Evolutionary conservation across 768 basidiomycete genomes (phyloP), one percentile per base, ranked within the genome.

Genomic region (Collybia nuda): DNA sequence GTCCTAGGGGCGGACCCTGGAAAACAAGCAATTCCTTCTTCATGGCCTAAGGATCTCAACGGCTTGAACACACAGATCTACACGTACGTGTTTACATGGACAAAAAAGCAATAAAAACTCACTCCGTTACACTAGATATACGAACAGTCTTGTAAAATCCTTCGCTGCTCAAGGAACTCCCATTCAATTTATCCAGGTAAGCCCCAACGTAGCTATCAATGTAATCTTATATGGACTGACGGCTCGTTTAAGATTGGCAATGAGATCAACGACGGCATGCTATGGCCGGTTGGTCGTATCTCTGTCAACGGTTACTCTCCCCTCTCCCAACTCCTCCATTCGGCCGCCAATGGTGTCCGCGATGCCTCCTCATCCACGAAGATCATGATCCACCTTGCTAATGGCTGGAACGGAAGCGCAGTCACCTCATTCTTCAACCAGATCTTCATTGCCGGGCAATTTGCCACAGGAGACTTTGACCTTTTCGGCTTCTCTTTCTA

Each of bases 401-500:
- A 86, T 51, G 83, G 84, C 6, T 86, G 84, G 83, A 69, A 81
- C 52, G 68, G 62, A 36, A 50, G 64, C 19, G 67, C 65, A 2
- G 69, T 80, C 40, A 63, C 64, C 48, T 80, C 68, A 36, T 85
- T 79, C 63, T 86, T 72, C 62, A 65, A 68, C 28, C 66, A 72
- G 17, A 75, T 84, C 41, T 82, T 83, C 66, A 72, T 77, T 40
- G 64, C 72, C 0, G 83, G 83, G 5, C 68, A 80, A 56, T 64
- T 85, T 32, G 63, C 74, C 12, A 64, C 71, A 1, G 56, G 65
- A 21, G 80, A 84, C 51, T 67, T 84, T 40, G 84, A 85, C 57
- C 67, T 81, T 49, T 71, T 84, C 59, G 82, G 80, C 18, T 80
- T 85, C 62, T 84, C 82, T 9, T 83, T 83, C 67, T 85, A 85